These are phyloP conservation scores for Fusarium coffeatum DNA, from an alignment of 2,329 filamentous ascomycete species.

Conservation along the genomic window DNA sequence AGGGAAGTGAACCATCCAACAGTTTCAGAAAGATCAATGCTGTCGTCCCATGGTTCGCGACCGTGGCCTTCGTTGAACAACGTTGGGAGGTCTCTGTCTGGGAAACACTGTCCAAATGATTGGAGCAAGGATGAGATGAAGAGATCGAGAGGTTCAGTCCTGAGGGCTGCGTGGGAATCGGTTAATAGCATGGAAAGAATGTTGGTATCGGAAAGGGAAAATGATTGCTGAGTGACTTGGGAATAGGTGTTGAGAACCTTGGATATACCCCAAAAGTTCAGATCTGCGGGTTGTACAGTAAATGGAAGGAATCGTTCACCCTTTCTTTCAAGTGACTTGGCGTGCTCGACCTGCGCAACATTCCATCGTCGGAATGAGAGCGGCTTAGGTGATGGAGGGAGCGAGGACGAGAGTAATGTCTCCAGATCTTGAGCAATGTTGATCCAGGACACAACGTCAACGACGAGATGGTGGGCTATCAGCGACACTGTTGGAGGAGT, in stretches of 20 bases:
- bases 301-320: slow-evolving; percentile 6
- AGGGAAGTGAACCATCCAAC: slow-evolving; percentile 62
- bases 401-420: slow-evolving; percentile 47
- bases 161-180: slow-evolving; percentile 47
- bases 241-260: slow-evolving; percentile 16
- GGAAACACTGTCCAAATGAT: slow-evolving; percentile 53
- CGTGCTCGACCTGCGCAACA: slow-evolving; percentile 50
- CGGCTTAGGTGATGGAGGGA: slow-evolving; percentile 22
- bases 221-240: slow-evolving; percentile 2
- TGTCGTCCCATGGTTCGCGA: slow-evolving; percentile 51
- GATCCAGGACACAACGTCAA: slow-evolving; percentile 61
- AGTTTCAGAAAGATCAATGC: slow-evolving; percentile 53
- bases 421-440: slow-evolving; percentile 59
- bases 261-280: slow-evolving; percentile 40
- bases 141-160: slow-evolving; percentile 54
- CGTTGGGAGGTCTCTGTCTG: slow-evolving; percentile 49
- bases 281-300: background rate
- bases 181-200: slow-evolving; percentile 30
- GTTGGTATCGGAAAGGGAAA: slow-evolving; percentile 10
- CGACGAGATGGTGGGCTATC: slow-evolving; percentile 52
- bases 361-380: slow-evolving; percentile 56
- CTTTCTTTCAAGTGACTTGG: slow-evolving; percentile 3
- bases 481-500: slow-evolving; percentile 47
- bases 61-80: slow-evolving; percentile 58
- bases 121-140: slow-evolving; percentile 50